Base-by-base conservation (phyloP, 1,284 basidiomycete genomes). In the Anthracocystis setariae region DNA sequence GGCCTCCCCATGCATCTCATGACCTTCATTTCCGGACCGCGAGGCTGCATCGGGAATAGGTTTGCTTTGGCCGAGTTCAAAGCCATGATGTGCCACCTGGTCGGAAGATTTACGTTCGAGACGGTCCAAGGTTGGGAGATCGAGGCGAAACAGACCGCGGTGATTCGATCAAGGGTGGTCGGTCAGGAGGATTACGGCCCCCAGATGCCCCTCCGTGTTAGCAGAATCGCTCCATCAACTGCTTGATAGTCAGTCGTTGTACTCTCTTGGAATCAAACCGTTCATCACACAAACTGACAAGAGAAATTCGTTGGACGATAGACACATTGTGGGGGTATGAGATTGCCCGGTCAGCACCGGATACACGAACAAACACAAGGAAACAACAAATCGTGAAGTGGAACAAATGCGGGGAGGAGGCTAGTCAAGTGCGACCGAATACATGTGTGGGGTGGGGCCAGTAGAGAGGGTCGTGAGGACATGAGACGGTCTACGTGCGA, bases 11-110 rank as follows among this genome's bases (percentile, higher is more conserved):
- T 64, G 54, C 67, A 69, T 35, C 50, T 74, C 29, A 52, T 80
- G 54, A 71, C 74, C 25, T 82, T 82, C 60, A 67, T 82, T 49
- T 52, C 62, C 5, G 80, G 80, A 5, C 73, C 79, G 2, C 44
- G 79, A 18, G 73, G 68, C 3, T 82, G 80, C 51, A 75, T 82
- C 18, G 80, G 80, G 2, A 65, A 77, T 38, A 35, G 73, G 3
- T 81, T 81, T 59, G 78, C 75, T 0, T 53, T 78, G 20, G 68
- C 73, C 5, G 79, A 82, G 33, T 78, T 82, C 66, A 81, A 80
- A 50, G 63, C 74, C 8, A 73, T 82, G 48, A 46, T 76, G 8
- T 67, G 60, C 33, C 53, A 62, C n/a, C 39, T 82, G 10, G 29
- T 81, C 2, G 60, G 68, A 18, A 29, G 42, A 3, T 75, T 81